A percentile compares a stretch with the other conserved stretches of the same genome.
phyloP scores from a whole-genome alignment of 805 yeast species.

The Nakazawaea peltata region DNA sequence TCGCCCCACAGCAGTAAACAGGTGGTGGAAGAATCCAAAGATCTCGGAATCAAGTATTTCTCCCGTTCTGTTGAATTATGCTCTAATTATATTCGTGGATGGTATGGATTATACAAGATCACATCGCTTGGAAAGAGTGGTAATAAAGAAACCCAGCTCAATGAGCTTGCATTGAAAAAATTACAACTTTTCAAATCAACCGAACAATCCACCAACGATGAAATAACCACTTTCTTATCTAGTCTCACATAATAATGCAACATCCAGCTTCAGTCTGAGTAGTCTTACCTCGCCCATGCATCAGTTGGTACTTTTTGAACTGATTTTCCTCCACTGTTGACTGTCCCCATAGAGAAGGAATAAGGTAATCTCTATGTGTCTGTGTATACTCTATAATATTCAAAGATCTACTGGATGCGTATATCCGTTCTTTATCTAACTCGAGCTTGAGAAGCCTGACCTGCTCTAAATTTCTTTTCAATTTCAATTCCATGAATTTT shows the following conservation, averaged over 20 bases:
- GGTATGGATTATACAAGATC: conserved; percentile 56
- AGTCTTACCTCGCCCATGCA: no score
- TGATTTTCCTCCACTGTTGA: conserved; percentile 26
- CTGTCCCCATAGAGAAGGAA: conserved; percentile 36
- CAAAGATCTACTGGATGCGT: conserved; percentile 55
- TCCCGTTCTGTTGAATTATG: conserved; percentile 73
- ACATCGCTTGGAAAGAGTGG: conserved; percentile 12
- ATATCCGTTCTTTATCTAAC: conserved; percentile 47
- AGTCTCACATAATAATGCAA: conserved; percentile 20
- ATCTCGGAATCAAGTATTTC: conserved; percentile 37
- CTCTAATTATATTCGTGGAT: conserved; percentile 58
- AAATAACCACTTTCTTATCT: conserved; percentile 12
- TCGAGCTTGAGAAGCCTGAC: conserved; percentile 45
- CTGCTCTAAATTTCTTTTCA: conserved; percentile 52
- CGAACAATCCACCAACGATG: no score
- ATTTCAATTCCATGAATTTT: conserved; percentile 31
- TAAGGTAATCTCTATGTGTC: conserved; percentile 36
- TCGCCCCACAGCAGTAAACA: conserved; percentile 4
- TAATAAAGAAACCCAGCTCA: background rate
- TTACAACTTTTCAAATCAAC: background rate
- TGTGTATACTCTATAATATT: conserved; percentile 34
- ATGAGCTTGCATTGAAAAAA: background rate
- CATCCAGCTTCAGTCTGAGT: conserved; percentile 14
- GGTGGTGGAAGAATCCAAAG: background rate
- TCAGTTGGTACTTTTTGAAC: conserved; percentile 16